Conservation (phyloP, 305 asterid species). For the Ajuga reptans region DNA sequence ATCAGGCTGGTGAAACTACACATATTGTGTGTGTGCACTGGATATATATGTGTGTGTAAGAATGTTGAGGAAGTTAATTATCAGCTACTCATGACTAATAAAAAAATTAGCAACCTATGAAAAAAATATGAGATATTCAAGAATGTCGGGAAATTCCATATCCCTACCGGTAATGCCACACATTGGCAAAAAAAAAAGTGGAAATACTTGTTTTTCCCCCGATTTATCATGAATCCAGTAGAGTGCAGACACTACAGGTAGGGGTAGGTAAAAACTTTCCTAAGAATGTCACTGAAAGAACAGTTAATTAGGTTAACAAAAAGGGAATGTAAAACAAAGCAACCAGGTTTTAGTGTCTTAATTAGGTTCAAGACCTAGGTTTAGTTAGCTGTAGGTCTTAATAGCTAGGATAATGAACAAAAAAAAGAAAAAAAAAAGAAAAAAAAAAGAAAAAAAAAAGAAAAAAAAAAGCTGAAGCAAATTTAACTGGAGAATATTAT, state of each 20-base stretch:
- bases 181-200: no score
- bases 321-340: conserved; percentile 17
- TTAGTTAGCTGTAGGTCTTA: conserved; percentile 17
- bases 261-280: no score
- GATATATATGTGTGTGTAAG: not conserved
- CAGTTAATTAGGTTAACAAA: conserved; percentile 1
- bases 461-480: not conserved
- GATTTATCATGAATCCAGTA: no score
- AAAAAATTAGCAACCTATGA: conserved; percentile 11
- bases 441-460: not conserved
- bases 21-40: not conserved
- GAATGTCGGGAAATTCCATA: no score
- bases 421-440: not conserved
- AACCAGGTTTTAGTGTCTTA: conserved; percentile 15
- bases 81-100: not conserved
- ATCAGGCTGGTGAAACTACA: not conserved
- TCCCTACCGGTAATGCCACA: no score
- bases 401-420: not conserved
- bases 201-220: no score
- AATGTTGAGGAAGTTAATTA: not conserved
- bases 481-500: not conserved
- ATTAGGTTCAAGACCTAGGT: conserved; percentile 23
- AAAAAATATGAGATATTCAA: not conserved
- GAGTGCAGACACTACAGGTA: no score
- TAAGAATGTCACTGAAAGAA: conserved; percentile 12